Percentiles rank a stretch among this genome's conserved stretches.
Conservation (phyloP, 306 rosid species). For the Rosa chinensis region DNA sequence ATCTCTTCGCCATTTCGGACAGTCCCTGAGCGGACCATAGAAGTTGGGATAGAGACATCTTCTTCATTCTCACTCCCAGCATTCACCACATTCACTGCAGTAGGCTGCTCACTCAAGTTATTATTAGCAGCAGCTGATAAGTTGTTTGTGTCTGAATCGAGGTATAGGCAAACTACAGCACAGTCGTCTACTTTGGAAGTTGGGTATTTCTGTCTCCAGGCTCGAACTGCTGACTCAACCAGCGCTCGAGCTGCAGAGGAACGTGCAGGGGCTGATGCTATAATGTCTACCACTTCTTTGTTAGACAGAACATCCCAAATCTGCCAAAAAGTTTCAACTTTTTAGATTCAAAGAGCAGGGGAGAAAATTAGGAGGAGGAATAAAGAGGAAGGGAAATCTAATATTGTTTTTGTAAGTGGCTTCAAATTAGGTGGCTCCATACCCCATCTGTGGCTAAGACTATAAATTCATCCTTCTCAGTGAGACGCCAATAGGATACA, state of each 20-base stretch:
- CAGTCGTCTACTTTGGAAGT: slow-evolving; percentile 96
- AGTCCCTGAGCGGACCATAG: slow-evolving; percentile 46
- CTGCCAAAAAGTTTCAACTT: slow-evolving; percentile 37
- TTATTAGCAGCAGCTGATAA: slow-evolving; percentile 47
- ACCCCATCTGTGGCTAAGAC: slow-evolving; percentile 99
- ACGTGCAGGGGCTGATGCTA: slow-evolving; percentile 66
- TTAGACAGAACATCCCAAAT: slow-evolving; percentile 98
- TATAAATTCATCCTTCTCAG: slow-evolving; percentile 74
- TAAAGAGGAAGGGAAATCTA: not conserved
- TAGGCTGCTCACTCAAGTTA: slow-evolving; percentile 44
- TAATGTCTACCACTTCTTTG: slow-evolving; percentile 87
- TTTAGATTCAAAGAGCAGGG: slow-evolving; percentile 16
- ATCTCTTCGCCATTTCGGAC: slow-evolving; percentile 43
- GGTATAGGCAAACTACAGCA: slow-evolving; percentile 91
- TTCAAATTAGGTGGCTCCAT: slow-evolving; percentile 26
- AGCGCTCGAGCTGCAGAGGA: slow-evolving; percentile 71
- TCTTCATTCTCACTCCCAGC: slow-evolving; percentile 27
- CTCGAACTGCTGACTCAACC: slow-evolving; percentile 84
- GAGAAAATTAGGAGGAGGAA: not conserved
- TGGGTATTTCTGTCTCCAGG: slow-evolving; percentile 85
- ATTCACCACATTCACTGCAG: slow-evolving; percentile 34
- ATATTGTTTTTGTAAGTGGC: not conserved
- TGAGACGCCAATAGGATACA: slow-evolving; percentile 60
- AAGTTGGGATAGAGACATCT: slow-evolving; percentile 29
- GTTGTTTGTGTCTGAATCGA: slow-evolving; percentile 44